Conservation (phyloP, 331 rosid genomes). For the Cydonia oblonga region DNA sequence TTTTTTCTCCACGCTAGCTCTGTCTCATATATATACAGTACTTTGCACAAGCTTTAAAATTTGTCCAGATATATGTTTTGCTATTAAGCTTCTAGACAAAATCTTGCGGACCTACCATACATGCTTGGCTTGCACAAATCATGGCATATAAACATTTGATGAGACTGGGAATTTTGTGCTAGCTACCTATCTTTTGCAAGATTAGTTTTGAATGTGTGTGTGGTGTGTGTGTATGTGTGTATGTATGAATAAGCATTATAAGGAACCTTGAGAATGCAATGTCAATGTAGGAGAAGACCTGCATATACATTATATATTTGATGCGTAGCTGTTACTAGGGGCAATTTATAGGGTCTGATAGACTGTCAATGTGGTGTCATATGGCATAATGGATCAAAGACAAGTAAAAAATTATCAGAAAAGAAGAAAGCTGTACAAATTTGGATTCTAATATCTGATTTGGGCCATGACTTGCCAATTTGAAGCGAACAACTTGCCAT, state of each 20-base stretch:
- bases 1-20: not conserved
- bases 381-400: too few relatives aligned
- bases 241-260: too few relatives aligned
- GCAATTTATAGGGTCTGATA: not conserved
- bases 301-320: not conserved
- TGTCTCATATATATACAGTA: not conserved
- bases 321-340: not conserved
- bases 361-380: not conserved
- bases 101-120: not conserved
- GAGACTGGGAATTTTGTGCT: not conserved
- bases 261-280: too few relatives aligned
- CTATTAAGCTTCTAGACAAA: not conserved
- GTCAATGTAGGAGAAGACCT: not conserved
- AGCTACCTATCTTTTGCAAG: too few relatives aligned
- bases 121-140: not conserved
- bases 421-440: too few relatives aligned
- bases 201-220: too few relatives aligned
- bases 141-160: not conserved
- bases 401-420: too few relatives aligned
- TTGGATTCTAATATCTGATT: too few relatives aligned
- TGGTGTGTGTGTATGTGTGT: too few relatives aligned
- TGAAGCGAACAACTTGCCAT: fast-evolving
- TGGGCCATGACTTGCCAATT: too few relatives aligned
- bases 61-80: not conserved
- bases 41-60: not conserved